Percentiles rank a stretch among this genome's conserved stretches.
phyloP scores from a whole-genome alignment of 2,329 filamentous ascomycete species.

The Sarocladium brachiariae region DNA sequence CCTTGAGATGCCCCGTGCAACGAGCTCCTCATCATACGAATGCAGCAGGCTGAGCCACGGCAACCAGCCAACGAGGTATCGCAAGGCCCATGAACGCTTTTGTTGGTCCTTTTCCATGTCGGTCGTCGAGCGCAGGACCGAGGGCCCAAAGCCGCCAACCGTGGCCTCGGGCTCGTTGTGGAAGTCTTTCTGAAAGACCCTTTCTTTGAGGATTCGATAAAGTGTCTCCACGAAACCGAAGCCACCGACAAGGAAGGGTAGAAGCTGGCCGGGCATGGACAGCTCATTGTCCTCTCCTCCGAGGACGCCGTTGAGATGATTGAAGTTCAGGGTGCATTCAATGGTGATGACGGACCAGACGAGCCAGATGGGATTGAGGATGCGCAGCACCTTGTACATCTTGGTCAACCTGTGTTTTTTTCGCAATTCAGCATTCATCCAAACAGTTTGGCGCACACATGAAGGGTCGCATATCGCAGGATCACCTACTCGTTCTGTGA shows the following conservation, averaged over 20 bases:
- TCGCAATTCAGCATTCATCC: neutral
- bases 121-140: conserved; percentile 1
- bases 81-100: conserved; percentile 3
- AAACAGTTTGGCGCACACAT: too few species aligned
- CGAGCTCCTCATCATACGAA: conserved; percentile 10
- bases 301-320: conserved; percentile 18
- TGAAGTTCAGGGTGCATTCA: conserved; percentile 21
- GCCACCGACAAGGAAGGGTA: conserved; percentile 17
- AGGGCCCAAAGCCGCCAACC: neutral
- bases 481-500: conserved; percentile 15
- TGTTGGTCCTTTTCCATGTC: conserved; percentile 9
- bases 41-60: conserved; percentile 18
- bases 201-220: conserved; percentile 15
- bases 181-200: conserved; percentile 11
- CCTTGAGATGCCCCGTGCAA: conserved; percentile 9
- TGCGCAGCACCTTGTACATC: conserved; percentile 18
- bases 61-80: conserved; percentile 18
- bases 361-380: conserved; percentile 19
- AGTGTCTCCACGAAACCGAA: conserved; percentile 16
- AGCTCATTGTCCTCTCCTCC: conserved; percentile 15
- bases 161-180: neutral
- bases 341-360: conserved; percentile 19
- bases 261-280: conserved; percentile 17
- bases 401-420: conserved; percentile 12
- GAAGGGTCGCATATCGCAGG: neutral